Evolutionary conservation across 768 basidiomycete genomes (phyloP), one percentile per base, ranked within the genome.

Genomic region (Epithele typhae): DNA sequence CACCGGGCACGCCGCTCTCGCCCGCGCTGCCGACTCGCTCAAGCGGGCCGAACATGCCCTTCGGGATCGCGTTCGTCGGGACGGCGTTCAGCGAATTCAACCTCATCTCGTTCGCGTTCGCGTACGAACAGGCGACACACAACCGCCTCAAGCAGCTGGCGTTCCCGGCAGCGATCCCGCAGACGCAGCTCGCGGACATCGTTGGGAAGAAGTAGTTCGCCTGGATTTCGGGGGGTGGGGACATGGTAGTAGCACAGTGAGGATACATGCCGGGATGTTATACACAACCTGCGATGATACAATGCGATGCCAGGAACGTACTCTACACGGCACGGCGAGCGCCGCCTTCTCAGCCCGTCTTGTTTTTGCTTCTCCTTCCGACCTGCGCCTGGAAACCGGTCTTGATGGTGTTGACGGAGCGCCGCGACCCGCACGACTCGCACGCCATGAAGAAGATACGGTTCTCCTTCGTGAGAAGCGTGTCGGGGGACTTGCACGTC

Each of bases 401-500:
- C 82, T 98, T 97, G 83, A 99, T 95, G 30, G 92, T 74, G 56
- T 89, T 90, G 58, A 99, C 95, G 50, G 91, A 93, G 18, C 94
- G 84, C 59, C 89, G 73, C 56, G 85, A 88, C 2, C 91, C 92
- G 58, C 92, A 95, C 5, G 87, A 87, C 67, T 93, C 87, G 70
- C 91, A 93, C 0, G 89, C 78, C 81, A 91, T 88, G 78, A 99
- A 99, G 77, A 94, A 97, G 64, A 99, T 91, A 69, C 96, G 90
- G 68, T 96, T 96, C 71, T 98, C 94, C 69, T 98, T 99, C 23
- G 87, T 85, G 30, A 99, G 79, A 17, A 96, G 79, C 2, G 96
- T 99, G 66, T 99, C 96, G 37, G 91, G 91, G 1, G 95, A 97
- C 72, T 97, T 99, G 78, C 96, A 99, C 33, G 94, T 98, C 70